Base-by-base conservation (phyloP, 1,284 basidiomycete genomes). In the Heterobasidion parviporum region DNA sequence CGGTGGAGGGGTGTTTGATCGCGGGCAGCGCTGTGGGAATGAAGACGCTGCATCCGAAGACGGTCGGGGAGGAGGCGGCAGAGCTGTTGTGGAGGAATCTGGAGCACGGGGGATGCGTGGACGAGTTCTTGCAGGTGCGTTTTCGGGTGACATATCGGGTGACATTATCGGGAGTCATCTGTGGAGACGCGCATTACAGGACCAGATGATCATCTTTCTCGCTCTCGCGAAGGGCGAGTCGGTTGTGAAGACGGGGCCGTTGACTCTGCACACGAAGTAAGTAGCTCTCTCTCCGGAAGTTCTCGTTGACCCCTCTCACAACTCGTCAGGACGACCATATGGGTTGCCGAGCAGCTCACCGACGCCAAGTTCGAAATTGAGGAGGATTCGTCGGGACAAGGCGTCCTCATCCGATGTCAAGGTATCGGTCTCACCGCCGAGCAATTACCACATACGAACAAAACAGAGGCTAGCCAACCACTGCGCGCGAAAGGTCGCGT, bases 181-280 rank as follows among this genome's bases (percentile, higher is more conserved):
- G 10, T 3, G n/a, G 8, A 52, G 36, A 52, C 20, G 51, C 16
- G 16, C 16, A 20, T 44, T 72, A 18, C 72, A 87, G 72, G 87
- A 90, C 65, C 87, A 89, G 63, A 82, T 89, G 41, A 81, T 89
- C 55, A 77, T 89, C 44, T 83, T 88, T 63, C 78, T 89, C 68
- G 85, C 85, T 9, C 72, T 89, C 12, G 85, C 87, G 6, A 68
- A 81, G 51, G 85, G 85, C 4, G 73, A 62, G 32, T 88, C 85
- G 6, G 70, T 70, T 48, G 71, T 89, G 32, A 74, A 74, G 44
- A 77, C 70, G 12, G 78, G 80, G 1, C 82, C 78, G 2, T 60
- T 89, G 33, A 81, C 77, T 10, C 65, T 86, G 58, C 86, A 89
- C 68, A 87, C 87, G 3, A 75, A 72, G 86, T 85, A 57, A 26